Base-by-base conservation (phyloP, 2,329 filamentous ascomycete species). In the Paraphoma chrysanthemicola region DNA sequence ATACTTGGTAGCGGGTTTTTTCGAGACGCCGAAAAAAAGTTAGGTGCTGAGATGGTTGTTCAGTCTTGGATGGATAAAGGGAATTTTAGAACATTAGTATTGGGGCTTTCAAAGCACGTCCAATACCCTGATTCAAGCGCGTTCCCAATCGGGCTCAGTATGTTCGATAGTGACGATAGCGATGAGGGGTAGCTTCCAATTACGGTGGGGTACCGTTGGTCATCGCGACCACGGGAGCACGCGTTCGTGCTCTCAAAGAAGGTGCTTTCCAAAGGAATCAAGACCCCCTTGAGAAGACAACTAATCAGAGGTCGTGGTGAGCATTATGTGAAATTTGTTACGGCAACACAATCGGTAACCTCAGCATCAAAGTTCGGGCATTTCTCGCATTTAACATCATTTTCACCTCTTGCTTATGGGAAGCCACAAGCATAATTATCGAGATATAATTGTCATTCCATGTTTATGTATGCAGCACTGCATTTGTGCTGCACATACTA, bases 131-230 rank as follows among this genome's bases (percentile, higher is more conserved):
- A 3, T 36, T 36, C 33, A 36, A 10, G 33, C 23, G 33, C 12
- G 16, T 16, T 29, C 17, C 42, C 48, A 46, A 45, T 36, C 50
- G 18, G 29, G 48, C 28, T 45, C 33, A 53, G 33, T 45, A 44
- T 52, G 47, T 50, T 16, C 3, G 33, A 36, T 36, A 14, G 33
- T 36, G 33, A 36, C 33, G 33, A 36, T 36, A 14, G 33, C 9
- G 57, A 61, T 51, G 69, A 59, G 69, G 68, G 69, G 69, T 68
- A 69, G 62, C 56, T 66, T 46, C 18, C 43, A 48, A 10, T 16
- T 1, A 54, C 63, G 48, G 62, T 54, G 64, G 64, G 67, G 64
- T 66, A 63, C 3, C 17, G 12, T 36, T 36, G 17, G 18, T 16
- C 11, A 39, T 12, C 6, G 18, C 41, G 33, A 42, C 49, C 44